A percentile compares a stretch with the other conserved stretches of the same genome.
Evolutionary conservation across 495 filamentous ascomycete genomes (phyloP).

Genomic region (Schizothecium vesticola): DNA sequence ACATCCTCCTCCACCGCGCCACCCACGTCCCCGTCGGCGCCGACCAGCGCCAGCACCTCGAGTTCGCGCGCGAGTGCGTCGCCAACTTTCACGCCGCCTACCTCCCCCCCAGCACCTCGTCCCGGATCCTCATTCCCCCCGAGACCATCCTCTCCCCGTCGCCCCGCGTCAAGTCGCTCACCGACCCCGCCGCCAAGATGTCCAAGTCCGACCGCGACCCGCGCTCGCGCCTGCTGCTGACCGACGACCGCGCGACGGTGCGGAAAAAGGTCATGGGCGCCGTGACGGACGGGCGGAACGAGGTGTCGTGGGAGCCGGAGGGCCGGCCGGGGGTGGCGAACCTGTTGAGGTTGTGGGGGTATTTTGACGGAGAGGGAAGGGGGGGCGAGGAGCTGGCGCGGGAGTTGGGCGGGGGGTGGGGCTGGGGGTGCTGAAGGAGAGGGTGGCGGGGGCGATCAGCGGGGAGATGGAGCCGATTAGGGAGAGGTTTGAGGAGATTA

Average conservation of each 20-base stretch:
- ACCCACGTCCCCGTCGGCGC: slow-evolving; percentile 96
- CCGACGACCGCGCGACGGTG: slow-evolving; percentile 59
- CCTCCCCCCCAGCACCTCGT: slow-evolving; percentile 34
- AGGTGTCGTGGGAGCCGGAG: slow-evolving; percentile 65
- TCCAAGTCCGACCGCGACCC: slow-evolving; percentile 74
- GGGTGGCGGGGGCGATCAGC: slow-evolving; percentile 51
- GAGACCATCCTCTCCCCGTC: slow-evolving; percentile 68
- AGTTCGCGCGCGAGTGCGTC: slow-evolving; percentile 80
- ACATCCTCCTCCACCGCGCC: slow-evolving; percentile 81
- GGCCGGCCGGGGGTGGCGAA: slow-evolving; percentile 80
- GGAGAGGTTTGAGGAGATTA: slow-evolving; percentile 53
- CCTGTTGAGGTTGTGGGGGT: slow-evolving; percentile 67
- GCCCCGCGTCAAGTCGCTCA: slow-evolving; percentile 84
- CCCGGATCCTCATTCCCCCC: slow-evolving; percentile 51
- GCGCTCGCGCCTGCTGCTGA: slow-evolving; percentile 75
- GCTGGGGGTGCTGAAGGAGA: slow-evolving; percentile 64
- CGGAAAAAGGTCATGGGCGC: slow-evolving; percentile 61
- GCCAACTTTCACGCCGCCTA: slow-evolving; percentile 77
- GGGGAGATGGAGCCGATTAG: slow-evolving; percentile 53
- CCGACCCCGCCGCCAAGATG: slow-evolving; percentile 75
- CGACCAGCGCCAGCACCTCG: slow-evolving; percentile 89
- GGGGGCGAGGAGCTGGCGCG: slow-evolving; percentile 52
- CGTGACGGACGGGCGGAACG: slow-evolving; percentile 64
- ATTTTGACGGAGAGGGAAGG: slow-evolving; percentile 48
- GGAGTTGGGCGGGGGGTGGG: slow-evolving; percentile 44